Conservation (phyloP, 164 flowering plant genomes). For the Aristolochia fimbriata region DNA sequence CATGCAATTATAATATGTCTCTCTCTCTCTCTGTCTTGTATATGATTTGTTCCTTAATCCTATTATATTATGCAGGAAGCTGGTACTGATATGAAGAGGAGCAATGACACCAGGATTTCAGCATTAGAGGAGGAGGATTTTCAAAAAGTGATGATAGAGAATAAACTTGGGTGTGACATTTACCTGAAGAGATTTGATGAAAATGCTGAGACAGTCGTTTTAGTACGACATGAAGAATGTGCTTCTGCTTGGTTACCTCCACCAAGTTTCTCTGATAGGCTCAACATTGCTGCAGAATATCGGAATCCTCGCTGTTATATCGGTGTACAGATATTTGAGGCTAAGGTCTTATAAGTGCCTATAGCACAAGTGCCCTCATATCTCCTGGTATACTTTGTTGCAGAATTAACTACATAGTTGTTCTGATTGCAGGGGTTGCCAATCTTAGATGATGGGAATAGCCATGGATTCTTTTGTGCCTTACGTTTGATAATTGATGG, state of each 20-base stretch:
- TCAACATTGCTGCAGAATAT: slow-evolving; percentile 51
- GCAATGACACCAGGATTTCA: slow-evolving; percentile 39
- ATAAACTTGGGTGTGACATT: slow-evolving; percentile 88
- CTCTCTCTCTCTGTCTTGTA: not conserved
- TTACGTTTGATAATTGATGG: slow-evolving; percentile 76
- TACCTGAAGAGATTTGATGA: slow-evolving; percentile 58
- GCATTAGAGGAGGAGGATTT: slow-evolving; percentile 91
- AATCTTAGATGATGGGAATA: slow-evolving; percentile 78
- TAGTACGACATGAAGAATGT: slow-evolving; percentile 38
- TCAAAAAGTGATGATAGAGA: slow-evolving; percentile 71
- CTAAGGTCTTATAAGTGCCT: slow-evolving; percentile 45
- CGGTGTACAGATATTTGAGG: slow-evolving; percentile 69
- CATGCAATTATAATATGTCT: no score
- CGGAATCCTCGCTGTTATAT: slow-evolving; percentile 69
- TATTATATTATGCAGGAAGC: slow-evolving; percentile 37
- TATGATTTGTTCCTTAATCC: not conserved
- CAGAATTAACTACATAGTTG: slow-evolving; percentile 1
- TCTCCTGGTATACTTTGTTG: not conserved
- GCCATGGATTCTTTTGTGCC: slow-evolving; percentile 87
- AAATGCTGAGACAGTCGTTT: slow-evolving; percentile 41
- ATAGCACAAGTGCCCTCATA: not conserved
- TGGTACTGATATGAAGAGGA: slow-evolving; percentile 18
- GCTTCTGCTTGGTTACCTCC: slow-evolving; percentile 82
- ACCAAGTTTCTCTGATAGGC: slow-evolving; percentile 74
- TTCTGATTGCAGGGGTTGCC: slow-evolving; percentile 58